These are phyloP conservation scores for Fraxinus paxiana DNA, from an alignment of 305 asterid species.

Conservation along the genomic window DNA sequence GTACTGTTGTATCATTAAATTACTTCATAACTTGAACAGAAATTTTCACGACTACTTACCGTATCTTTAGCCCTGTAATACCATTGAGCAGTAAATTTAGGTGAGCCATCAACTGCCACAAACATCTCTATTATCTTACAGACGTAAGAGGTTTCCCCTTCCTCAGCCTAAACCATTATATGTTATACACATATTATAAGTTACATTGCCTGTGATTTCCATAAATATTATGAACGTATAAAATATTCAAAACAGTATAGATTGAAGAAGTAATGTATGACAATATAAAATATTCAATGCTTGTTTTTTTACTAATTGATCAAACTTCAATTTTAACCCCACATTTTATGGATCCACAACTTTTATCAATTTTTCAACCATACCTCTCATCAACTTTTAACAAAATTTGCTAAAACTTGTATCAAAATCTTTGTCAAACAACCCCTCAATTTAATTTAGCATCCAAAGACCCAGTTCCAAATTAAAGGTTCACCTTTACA, in stretches of 20 bases:
- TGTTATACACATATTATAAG: background rate
- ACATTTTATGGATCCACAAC: background rate
- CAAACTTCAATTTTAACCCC: background rate
- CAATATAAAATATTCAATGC: background rate
- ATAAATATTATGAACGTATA: background rate
- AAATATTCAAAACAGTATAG: background rate
- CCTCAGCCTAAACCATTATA: slow-evolving; percentile 43
- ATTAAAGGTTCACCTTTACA: slow-evolving; percentile 42
- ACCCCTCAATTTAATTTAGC: background rate
- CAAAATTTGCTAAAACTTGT: background rate
- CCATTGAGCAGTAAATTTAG: slow-evolving; percentile 63
- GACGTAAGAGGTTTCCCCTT: slow-evolving; percentile 39
- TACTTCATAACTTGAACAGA: background rate
- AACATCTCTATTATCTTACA: slow-evolving; percentile 69
- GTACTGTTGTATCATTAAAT: background rate
- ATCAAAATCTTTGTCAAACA: background rate
- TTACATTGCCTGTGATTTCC: background rate
- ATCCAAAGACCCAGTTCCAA: background rate
- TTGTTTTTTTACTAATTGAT: background rate
- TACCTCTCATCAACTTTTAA: background rate
- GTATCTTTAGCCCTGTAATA: slow-evolving; percentile 68
- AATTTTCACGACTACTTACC: slow-evolving; percentile 28
- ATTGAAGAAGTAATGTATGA: background rate
- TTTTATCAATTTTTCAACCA: background rate
- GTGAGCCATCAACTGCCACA: slow-evolving; percentile 43